A percentile compares a stretch with the other conserved stretches of the same genome.
Conservation (phyloP, 768 basidiomycete genomes). For the Russula brevipes region DNA sequence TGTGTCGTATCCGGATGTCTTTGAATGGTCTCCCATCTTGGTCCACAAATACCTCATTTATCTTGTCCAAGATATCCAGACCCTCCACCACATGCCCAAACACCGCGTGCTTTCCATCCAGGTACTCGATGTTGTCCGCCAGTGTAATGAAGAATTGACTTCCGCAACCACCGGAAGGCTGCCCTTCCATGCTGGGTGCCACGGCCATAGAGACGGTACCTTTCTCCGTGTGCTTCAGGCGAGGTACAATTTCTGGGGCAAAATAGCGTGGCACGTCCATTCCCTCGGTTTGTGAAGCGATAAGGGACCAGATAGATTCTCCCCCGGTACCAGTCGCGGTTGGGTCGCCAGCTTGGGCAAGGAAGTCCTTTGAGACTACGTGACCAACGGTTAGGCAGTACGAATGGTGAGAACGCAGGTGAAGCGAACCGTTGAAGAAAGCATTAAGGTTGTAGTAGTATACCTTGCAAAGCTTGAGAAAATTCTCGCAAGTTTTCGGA, state of each 20-base stretch:
- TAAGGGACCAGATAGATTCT: conserved; percentile 78
- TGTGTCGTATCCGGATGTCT: conserved; percentile 91
- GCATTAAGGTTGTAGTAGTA: conserved; percentile 97
- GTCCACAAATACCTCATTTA: conserved; percentile 90
- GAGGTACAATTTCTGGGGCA: conserved; percentile 72
- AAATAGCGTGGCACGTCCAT: conserved; percentile 67
- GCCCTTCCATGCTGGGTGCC: conserved; percentile 67
- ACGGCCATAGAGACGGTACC: conserved; percentile 99
- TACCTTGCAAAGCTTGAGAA: conserved; percentile 94
- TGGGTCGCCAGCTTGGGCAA: conserved; percentile 96
- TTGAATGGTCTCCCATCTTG: conserved; percentile 87
- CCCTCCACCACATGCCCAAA: conserved; percentile 97
- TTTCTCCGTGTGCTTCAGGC: conserved; percentile 73
- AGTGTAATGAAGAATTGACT: conserved; percentile 98
- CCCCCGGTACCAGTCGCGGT: conserved; percentile 93
- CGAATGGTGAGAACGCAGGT: neutral
- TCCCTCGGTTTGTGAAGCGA: conserved; percentile 44
- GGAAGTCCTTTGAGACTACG: conserved; percentile 94
- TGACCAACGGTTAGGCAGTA: neutral
- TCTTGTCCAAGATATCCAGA: conserved; percentile 81
- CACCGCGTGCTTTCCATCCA: conserved; percentile 87
- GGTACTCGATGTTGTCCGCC: conserved; percentile 84
- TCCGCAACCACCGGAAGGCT: conserved; percentile 68
- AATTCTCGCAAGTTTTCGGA: conserved; percentile 91
- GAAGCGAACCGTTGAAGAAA: conserved; percentile 85